A percentile compares a stretch with the other conserved stretches of the same genome.
phyloP scores from a whole-genome alignment of 2,329 filamentous ascomycete genomes.

The Sarocladium kiliense region DNA sequence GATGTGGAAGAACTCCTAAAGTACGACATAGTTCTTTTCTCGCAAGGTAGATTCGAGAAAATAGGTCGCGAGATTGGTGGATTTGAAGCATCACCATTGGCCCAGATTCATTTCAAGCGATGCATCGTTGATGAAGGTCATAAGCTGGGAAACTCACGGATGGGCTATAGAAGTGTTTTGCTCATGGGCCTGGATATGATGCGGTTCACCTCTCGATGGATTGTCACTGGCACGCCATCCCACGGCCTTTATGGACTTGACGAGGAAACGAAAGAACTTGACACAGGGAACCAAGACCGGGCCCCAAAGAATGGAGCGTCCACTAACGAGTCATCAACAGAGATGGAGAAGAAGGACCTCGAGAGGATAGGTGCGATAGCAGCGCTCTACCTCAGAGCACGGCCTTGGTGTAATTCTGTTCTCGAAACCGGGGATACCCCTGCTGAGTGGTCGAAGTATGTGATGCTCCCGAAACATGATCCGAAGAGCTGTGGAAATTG shows the following conservation, averaged over 20 bases:
- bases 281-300: not conserved
- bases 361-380: conserved; percentile 62
- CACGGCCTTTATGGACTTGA: conserved; percentile 71
- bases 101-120: conserved; percentile 74
- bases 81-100: conserved; percentile 53
- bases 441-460: conserved; percentile 69
- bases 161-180: conserved; percentile 50
- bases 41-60: conserved; percentile 65
- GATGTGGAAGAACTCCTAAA: conserved; percentile 49
- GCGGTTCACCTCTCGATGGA: conserved; percentile 72
- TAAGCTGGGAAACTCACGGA: conserved; percentile 63
- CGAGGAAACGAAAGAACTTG: not conserved
- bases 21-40: conserved; percentile 76
- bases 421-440: conserved; percentile 47
- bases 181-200: conserved; percentile 47
- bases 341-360: conserved; percentile 58
- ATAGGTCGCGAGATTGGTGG: conserved; percentile 33
- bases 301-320: not conserved
- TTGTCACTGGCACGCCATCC: conserved; percentile 86
- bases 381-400: conserved; percentile 66
- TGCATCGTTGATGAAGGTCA: conserved; percentile 93
- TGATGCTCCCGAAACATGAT: conserved; percentile 54
- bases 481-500: conserved; percentile 49
- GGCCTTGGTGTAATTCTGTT: conserved; percentile 68
- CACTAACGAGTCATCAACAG: conserved; percentile 28